A percentile compares a stretch with the other conserved stretches of the same genome.
These are phyloP conservation scores for Fusarium dlaminii DNA, from an alignment of 2,329 filamentous ascomycete species.

Conservation along the genomic window DNA sequence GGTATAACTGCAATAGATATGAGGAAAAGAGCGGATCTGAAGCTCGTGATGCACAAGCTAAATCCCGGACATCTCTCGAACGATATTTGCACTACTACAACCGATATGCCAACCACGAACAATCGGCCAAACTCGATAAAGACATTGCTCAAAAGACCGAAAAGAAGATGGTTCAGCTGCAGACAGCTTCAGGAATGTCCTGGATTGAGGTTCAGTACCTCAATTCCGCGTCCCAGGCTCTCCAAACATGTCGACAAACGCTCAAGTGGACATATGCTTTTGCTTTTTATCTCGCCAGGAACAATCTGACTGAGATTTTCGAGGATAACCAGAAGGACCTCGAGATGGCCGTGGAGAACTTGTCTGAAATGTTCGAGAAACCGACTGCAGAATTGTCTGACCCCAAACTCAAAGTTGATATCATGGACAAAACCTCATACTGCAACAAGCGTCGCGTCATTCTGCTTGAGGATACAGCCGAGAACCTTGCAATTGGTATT, in stretches of 20 bases:
- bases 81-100: slow-evolving; percentile 99
- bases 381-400: slow-evolving; percentile 85
- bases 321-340: slow-evolving; percentile 99
- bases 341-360: slow-evolving; percentile 94
- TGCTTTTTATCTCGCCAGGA: slow-evolving; percentile 94
- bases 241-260: slow-evolving; percentile 97
- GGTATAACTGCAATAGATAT: slow-evolving; percentile 99
- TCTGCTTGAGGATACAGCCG: slow-evolving; percentile 88
- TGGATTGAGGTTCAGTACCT: slow-evolving; percentile 99
- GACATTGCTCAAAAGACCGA: slow-evolving; percentile 97
- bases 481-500: slow-evolving; percentile 86
- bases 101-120: slow-evolving; percentile 97
- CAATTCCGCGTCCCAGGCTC: slow-evolving; percentile 88
- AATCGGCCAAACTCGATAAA: slow-evolving; percentile 95
- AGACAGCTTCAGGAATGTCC: slow-evolving; percentile 92
- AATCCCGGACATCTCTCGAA: slow-evolving; percentile 88
- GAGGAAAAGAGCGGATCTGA: slow-evolving; percentile 95
- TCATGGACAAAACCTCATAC: slow-evolving; percentile 98
- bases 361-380: slow-evolving; percentile 99
- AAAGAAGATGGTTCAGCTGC: slow-evolving; percentile 98
- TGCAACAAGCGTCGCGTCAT: slow-evolving; percentile 94
- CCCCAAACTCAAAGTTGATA: slow-evolving; percentile 94
- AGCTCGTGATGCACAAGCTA: slow-evolving; percentile 90
- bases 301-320: slow-evolving; percentile 96
- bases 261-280: slow-evolving; percentile 99